Base-by-base conservation (phyloP, 169 alveolate species). In the Plasmodium yoelii region DNA sequence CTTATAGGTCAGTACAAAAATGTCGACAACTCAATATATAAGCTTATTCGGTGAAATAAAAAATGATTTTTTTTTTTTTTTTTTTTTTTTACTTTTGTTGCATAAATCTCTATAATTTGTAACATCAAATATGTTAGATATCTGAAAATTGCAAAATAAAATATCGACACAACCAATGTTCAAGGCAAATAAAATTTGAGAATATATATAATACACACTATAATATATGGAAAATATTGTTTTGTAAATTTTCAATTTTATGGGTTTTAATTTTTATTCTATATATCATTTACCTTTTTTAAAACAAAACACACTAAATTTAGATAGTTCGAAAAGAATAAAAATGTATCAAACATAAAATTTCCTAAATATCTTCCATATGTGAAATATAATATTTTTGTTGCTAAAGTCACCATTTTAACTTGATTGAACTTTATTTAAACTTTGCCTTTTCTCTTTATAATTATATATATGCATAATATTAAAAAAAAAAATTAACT, bases 301-400 rank as follows among this genome's bases (percentile, higher is more conserved):
- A 80, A 80, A 19, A 80, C 18, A 46, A 28, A 44, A 65, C 90
- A 80, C 42, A 80, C 90, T 7, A 65, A 80, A 42, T 80, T 80
- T 70, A 80, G 67, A 64, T 80, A 80, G 67, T 65, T 80, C 13
- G 90, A 34, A 67, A 80, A 80, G 42, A 80, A 80, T 80, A 80
- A 28, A 80, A 64, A 67, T 53, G 90, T 80, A 64, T 67, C 67
- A 70, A 80, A 80, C 5, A 59, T 12, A 65, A 80, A 65, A 57
- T 80, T 80, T 24, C 90, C 74, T 69, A 60, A 51, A 60, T 55
- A 26, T 57, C 82, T 53, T 53, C 90, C 82, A 47, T 80, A 67
- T 9, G 90, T 80, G 69, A 19, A 26, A 55, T 64, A 39, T 65
- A 80, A 59, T 80, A 80, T 51, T 44, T 7, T 22, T 51, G 71